A percentile compares a stretch with the other conserved stretches of the same genome.
Evolutionary conservation across 1,139 yeast genomes (phyloP).

Genomic region (Pichia sp.): DNA sequence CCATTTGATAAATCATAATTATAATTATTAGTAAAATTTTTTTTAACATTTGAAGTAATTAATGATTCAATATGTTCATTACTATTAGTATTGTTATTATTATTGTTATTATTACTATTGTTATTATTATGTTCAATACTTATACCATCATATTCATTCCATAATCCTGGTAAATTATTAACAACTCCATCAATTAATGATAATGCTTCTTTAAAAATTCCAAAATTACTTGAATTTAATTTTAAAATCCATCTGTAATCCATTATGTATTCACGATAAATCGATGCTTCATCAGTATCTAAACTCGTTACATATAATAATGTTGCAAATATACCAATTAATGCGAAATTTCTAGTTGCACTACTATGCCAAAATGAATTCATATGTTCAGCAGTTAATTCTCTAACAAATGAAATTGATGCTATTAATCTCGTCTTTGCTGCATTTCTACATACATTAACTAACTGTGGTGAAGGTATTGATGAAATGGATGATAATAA

Average conservation of each 20-base stretch:
- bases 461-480: slow-evolving; percentile 62
- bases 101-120: neutral
- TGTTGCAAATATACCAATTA: slow-evolving; percentile 84
- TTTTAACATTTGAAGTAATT: neutral
- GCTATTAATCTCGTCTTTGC: slow-evolving; percentile 77
- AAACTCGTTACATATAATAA: slow-evolving; percentile 60
- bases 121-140: slow-evolving; percentile 1
- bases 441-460: slow-evolving; percentile 73
- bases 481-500: no score
- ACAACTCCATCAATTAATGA: slow-evolving; percentile 59
- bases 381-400: slow-evolving; percentile 72
- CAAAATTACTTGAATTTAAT: slow-evolving; percentile 67
- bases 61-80: neutral
- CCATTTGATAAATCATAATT: slow-evolving; percentile 9
- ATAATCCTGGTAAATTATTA: slow-evolving; percentile 60
- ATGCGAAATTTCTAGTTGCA: slow-evolving; percentile 67
- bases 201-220: slow-evolving; percentile 66
- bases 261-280: slow-evolving; percentile 61
- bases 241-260: slow-evolving; percentile 72
- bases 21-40: neutral
- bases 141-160: slow-evolving; percentile 26
- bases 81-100: neutral
- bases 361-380: slow-evolving; percentile 88
- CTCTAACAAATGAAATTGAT: slow-evolving; percentile 72
- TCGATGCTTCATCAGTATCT: slow-evolving; percentile 53